Base-by-base conservation (phyloP, 805 yeast species). In the Candida easanensis region DNA sequence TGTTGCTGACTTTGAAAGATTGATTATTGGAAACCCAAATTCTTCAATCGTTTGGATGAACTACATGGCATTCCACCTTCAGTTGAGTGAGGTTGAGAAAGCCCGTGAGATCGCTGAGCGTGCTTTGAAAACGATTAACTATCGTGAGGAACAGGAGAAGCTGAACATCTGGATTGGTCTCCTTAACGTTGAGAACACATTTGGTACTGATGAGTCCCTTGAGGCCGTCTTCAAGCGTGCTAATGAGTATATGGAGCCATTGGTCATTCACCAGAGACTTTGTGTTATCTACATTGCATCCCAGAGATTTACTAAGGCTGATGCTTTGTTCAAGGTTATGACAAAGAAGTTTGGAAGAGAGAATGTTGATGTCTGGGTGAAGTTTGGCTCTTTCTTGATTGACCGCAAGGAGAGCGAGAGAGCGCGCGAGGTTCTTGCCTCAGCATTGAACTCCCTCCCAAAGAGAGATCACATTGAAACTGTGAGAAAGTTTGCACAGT, bases 41-140 rank as follows among this genome's bases (percentile, higher is more conserved):
- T 88, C 96, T 3, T 91, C 99, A 1, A 77, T 90, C 27, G 66
- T 88, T 44, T 93, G 99, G 99, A 91, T 93, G 87, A 88, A 90
- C 67, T 93, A 86, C 68, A 93, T 93, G 97, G 90, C 98, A 4
- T 93, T 91, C 84, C 96, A 90, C 65, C 74, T 93, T 51, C 97
- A 90, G 65, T 73, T 91, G 50, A 86, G 96, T 70, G 99, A 93
- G 65, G 71, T 89, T 46, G 97, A 91, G 30, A 88, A 87, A 66
- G 97, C 97, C 9, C 80, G 99, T 56, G 96, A 88, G 62, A 80
- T 93, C 55, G 97, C 88, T 35, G 86, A 84, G 56, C 79, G 99
- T 50, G 99, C 98, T 3, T 74, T 93, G 60, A 87, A 87, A 69
- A 83, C 93, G 5, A 95, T 93, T 54, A 81, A 79, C 56, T 88